Evolutionary conservation across 1,284 basidiomycete genomes (phyloP).

Genomic region (Coniferiporia sulphurascens): DNA sequence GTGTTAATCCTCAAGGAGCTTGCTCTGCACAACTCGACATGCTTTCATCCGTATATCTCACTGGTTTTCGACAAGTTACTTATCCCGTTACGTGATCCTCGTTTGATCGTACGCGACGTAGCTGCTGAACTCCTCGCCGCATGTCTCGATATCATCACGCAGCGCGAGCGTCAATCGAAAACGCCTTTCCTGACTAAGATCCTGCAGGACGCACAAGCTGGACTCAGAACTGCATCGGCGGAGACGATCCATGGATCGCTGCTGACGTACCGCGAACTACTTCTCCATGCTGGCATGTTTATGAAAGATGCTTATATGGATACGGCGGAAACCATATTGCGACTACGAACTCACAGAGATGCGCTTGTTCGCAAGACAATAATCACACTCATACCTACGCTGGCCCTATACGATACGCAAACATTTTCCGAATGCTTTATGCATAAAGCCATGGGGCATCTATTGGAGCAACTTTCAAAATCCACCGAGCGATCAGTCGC

Average conservation of each 20-base stretch:
- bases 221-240: constrained; percentile 74
- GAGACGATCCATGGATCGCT: constrained; percentile 93
- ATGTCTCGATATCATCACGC: constrained; percentile 81
- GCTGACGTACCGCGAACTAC: constrained; percentile 86
- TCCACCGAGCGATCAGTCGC: constrained; percentile 81
- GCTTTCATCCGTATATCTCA: constrained; percentile 83
- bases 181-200: constrained; percentile 73
- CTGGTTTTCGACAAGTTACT: constrained; percentile 90
- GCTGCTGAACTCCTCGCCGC: constrained; percentile 88
- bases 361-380: constrained; percentile 87
- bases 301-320: constrained; percentile 90
- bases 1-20: constrained; percentile 89
- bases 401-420: constrained; percentile 92
- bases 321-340: constrained; percentile 88
- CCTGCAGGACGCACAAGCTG: constrained; percentile 84
- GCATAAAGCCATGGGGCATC: constrained; percentile 88
- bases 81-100: constrained; percentile 78
- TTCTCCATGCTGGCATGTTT: constrained; percentile 93
- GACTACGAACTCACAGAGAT: constrained; percentile 86
- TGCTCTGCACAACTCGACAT: constrained; percentile 77
- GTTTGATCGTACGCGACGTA: constrained; percentile 84
- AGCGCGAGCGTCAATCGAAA: constrained; percentile 63
- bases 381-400: constrained; percentile 88
- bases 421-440: constrained; percentile 88
- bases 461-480: constrained; percentile 85